Base-by-base conservation (phyloP, 208 protist species). In the Crithidia thermophila region DNA sequence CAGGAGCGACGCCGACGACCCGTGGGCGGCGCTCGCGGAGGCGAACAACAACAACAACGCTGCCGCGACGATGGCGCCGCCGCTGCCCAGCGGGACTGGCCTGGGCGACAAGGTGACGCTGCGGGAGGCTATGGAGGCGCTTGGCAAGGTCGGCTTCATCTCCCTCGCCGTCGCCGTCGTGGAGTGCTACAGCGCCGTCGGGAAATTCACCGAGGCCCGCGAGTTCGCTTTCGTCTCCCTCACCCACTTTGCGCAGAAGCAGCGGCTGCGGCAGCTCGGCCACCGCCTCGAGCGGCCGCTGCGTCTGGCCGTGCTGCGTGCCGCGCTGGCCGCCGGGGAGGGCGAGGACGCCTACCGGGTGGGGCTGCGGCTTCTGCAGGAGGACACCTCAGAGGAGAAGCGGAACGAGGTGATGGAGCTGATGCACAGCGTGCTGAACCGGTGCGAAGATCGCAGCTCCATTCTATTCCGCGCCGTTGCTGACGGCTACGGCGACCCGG, bases 201-300 rank as follows among this genome's bases (percentile, higher is more conserved):
- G 86, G n/a, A 75, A 88, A 76, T 91, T 93, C 72, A 85, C 80
- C 7, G 88, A 96, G 68, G 91, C 91, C 21, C 92, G 94, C 58
- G 87, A 96, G 75, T 96, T 96, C 61, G 91, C 88, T 46, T 87
- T 84, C 57, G 56, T 94, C 50, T 67, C 84, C n/a, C 75, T 96
- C 18, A 77, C 57, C 8, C 77, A 80, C 25, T 85, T 90, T 37
- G 47, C 79, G 30, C 67, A 79, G 33, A 70, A 60, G 60, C 73
- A 70, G 21, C 64, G 73, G 4, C 79, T 94, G 56, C 75, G 71
- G n/a, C 68, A 84, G 50, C 60, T 88, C 49, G 79, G 83, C 20
- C 34, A 71, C 31, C 65, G 59, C 0, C 65, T 93, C 8, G 86
- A 87, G 68, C 84, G 87, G 33, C 87, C 87, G 50, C 79, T 96